Base-by-base conservation (phyloP, 2,329 filamentous ascomycete species). In the Purpureocillium lavendulum region DNA sequence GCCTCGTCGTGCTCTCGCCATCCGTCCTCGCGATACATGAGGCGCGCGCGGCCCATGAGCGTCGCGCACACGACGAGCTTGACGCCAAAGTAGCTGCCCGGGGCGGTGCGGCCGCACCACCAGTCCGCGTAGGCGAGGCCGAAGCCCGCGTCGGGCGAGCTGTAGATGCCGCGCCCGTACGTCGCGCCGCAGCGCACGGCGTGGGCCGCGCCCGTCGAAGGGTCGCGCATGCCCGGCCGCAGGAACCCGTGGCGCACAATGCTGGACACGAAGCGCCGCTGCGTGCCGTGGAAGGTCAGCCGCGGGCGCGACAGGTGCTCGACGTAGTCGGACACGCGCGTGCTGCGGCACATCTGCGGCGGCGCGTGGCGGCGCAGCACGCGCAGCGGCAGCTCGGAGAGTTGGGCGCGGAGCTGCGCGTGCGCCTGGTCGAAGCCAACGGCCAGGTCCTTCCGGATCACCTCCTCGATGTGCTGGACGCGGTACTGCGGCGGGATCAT, bases 201-300 rank as follows among this genome's bases (percentile, higher is more conserved):
- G 17, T 40, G 38, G 16, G 17, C 15, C 13, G 9, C 10, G 24
- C 31, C 33, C 12, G 38, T 34, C 14, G 38, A 15, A 6, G 46
- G 49, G 21, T 47, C 48, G 4, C 37, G 40, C 35, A 48, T 29
- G 1, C 51, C 47, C 3, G 64, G 67, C 26, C 58, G 52, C 6
- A 67, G 47, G 42, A 70, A 69, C 3, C 65, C 66, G 41, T 66
- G 49, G 10, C 61, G 60, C 11, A 71, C 59, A 32, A 71, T 70
- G 2, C 60, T 65, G 4, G 60, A 54, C 4, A 69, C 57, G 5
- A 49, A 49, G 16, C 55, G 39, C 12, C 59, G 54, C 4, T 48
- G 45, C 1, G 62, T 67, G 30, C 64, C 62, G 46, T 70, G 64
- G 40, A 62, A 70, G 2, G 62, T 66, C 11, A 65, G 43, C 10